Percentiles rank a stretch among this genome's conserved stretches.
These are phyloP conservation scores for Gossypioides kirkii DNA, from an alignment of 345 rosid species.

Conservation along the genomic window DNA sequence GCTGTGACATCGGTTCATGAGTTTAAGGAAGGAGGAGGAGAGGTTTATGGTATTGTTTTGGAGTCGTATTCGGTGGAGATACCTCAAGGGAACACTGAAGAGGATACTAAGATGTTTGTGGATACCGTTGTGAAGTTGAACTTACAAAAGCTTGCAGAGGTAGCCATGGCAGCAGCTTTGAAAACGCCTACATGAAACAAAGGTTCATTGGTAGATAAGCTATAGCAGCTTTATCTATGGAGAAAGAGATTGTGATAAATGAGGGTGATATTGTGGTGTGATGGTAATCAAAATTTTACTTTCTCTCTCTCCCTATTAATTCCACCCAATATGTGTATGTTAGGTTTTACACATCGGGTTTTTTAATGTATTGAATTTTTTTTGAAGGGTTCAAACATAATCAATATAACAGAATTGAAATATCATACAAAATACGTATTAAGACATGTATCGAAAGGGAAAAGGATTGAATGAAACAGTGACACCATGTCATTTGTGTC, in stretches of 20 bases:
- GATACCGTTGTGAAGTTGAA: conserved; percentile 17
- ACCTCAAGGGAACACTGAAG: conserved; percentile 10
- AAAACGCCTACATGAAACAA: not conserved
- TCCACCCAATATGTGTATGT: not conserved
- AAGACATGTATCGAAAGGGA: too few species aligned
- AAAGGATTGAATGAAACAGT: too few species aligned
- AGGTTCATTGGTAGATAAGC: not conserved
- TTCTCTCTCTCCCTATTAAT: not conserved
- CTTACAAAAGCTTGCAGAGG: conserved; percentile 1
- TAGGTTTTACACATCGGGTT: not conserved
- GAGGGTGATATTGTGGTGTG: not conserved
- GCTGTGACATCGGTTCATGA: conserved; percentile 80
- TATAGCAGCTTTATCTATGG: not conserved
- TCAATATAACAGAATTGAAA: too few species aligned
- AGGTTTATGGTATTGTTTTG: conserved; percentile 57
- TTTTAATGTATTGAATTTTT: not conserved
- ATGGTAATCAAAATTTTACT: not conserved
- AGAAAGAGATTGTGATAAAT: conserved; percentile 24
- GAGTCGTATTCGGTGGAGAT: conserved; percentile 30
- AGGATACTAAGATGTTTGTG: conserved; percentile 17
- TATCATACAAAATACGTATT: too few species aligned
- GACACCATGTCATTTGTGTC: too few species aligned
- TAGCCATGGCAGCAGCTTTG: conserved; percentile 8
- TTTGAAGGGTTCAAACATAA: too few species aligned
- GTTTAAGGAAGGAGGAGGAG: conserved; percentile 29